These are phyloP conservation scores for Colletotrichum ledebouriae DNA, from an alignment of 2,329 filamentous ascomycete genomes.

Conservation along the genomic window DNA sequence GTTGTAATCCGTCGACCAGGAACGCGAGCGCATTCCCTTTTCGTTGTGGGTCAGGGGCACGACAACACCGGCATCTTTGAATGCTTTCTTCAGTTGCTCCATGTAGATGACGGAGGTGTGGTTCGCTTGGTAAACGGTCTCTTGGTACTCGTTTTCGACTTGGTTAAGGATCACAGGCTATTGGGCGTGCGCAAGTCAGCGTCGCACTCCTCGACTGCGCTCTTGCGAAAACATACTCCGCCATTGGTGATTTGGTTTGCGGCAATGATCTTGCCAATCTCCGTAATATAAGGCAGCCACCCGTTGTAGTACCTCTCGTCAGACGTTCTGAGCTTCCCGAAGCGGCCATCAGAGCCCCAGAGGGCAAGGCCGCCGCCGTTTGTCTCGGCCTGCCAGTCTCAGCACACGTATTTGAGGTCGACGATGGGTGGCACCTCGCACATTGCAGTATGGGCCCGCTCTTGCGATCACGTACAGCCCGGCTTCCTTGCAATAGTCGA, in stretches of 20 bases:
- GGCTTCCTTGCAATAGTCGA: slow-evolving; percentile 78
- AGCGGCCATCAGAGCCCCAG: slow-evolving; percentile 45
- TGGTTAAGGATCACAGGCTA: slow-evolving; percentile 82
- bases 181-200: slow-evolving; percentile 64
- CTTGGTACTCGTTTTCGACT: slow-evolving; percentile 83
- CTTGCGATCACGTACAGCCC: slow-evolving; percentile 83
- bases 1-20: slow-evolving; percentile 68
- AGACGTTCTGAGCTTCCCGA: slow-evolving; percentile 55
- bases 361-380: slow-evolving; percentile 55
- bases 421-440: neutral
- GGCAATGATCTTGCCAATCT: slow-evolving; percentile 75
- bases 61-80: slow-evolving; percentile 75
- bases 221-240: slow-evolving; percentile 55
- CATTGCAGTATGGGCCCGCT: slow-evolving; percentile 83
- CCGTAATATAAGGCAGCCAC: slow-evolving; percentile 58
- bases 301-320: slow-evolving; percentile 57
- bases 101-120: slow-evolving; percentile 52
- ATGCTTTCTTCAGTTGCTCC: slow-evolving; percentile 72
- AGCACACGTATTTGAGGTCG: neutral
- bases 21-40: slow-evolving; percentile 56
- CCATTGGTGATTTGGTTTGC: slow-evolving; percentile 86
- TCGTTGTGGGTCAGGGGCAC: slow-evolving; percentile 85
- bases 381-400: slow-evolving; percentile 41
- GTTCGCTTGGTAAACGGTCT: slow-evolving; percentile 63
- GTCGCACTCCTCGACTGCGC: slow-evolving; percentile 42